Percentiles rank a stretch among this genome's conserved stretches.
These are phyloP conservation scores for Mycosphaerella arachidis DNA, from an alignment of 2,329 filamentous ascomycete species.

Conservation along the genomic window DNA sequence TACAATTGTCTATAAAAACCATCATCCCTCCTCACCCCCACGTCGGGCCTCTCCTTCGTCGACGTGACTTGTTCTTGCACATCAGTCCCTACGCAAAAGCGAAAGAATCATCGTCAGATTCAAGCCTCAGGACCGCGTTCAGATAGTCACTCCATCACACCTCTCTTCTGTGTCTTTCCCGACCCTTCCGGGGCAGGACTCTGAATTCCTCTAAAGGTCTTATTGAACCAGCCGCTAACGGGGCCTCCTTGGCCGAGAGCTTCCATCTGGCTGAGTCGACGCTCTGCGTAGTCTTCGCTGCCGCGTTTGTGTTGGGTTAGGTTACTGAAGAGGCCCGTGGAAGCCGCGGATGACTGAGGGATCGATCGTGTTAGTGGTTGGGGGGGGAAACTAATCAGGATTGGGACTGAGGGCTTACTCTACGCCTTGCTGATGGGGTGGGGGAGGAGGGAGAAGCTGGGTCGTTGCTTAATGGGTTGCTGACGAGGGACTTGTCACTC, in stretches of 20 bases:
- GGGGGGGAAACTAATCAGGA: not conserved
- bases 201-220: conserved; percentile 8
- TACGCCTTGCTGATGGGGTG: conserved; percentile 13
- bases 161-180: conserved; percentile 3
- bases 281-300: conserved; percentile 30
- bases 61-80: not conserved
- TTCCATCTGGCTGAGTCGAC: conserved; percentile 25
- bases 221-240: conserved; percentile 10
- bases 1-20: not conserved
- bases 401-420: conserved; percentile 8
- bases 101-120: not conserved
- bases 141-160: conserved; percentile 11
- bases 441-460: conserved; percentile 12
- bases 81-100: not conserved
- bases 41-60: not conserved
- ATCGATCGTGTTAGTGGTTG: not conserved
- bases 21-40: not conserved
- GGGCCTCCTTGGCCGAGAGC: conserved; percentile 1
- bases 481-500: conserved; percentile 18
- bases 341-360: conserved; percentile 23
- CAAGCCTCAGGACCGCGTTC: conserved; percentile 5
- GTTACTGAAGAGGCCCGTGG: conserved; percentile 25
- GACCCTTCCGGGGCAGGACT: not conserved
- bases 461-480: conserved; percentile 26
- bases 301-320: conserved; percentile 29